Base-by-base conservation (phyloP, 2,329 filamentous ascomycete species). In the Claviceps sp. region DNA sequence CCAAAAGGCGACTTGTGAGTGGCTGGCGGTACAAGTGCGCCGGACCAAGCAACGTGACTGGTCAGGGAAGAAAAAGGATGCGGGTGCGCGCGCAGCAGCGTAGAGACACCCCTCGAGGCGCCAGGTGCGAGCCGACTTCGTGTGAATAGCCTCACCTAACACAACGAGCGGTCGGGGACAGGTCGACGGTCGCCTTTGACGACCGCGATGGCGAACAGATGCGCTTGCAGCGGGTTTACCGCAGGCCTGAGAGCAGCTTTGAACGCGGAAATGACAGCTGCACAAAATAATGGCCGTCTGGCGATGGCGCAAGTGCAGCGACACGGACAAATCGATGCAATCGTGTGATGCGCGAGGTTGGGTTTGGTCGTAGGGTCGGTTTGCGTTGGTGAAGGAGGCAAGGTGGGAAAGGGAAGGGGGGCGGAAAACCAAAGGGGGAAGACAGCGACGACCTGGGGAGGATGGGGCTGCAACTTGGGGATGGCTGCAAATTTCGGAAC, bases 81-180 rank as follows among this genome's bases (percentile, higher is more conserved):
- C 45, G 55, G 50, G 47, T 54, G 47, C 51, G 54, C 50, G 52
- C 55, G 53, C 47, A 53, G 47, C 50, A 51, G 45, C 37, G 52
- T 51, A 45, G 49, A 54, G 52, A 51, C 52, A 45, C 48, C 38
- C 48, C 52, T 53, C 47, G 53, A 51, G 52, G 48, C 47, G 43
- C 40, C 50, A 50, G 49, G 47, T 55, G 40, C 24, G 30, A 43
- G 47, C 11, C 20, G 30, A 30, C 26, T 67, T 67, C 30, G 38
- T 67, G 65, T 59, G 68, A 70, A 70, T 70, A 70, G 66, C 68
- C 64, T 70, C 68, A 70, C 65, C 56, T 60, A 53, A 56, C 54
- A 50, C 53, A 37, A 55, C 46, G 54, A 48, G 55, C 50, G 55
- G 54, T 59, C 57, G 55, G 57, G 60, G 46, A 44, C 53, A 45